Base-by-base conservation (phyloP, 2,329 filamentous ascomycete species). In the Neurospora sp. region DNA sequence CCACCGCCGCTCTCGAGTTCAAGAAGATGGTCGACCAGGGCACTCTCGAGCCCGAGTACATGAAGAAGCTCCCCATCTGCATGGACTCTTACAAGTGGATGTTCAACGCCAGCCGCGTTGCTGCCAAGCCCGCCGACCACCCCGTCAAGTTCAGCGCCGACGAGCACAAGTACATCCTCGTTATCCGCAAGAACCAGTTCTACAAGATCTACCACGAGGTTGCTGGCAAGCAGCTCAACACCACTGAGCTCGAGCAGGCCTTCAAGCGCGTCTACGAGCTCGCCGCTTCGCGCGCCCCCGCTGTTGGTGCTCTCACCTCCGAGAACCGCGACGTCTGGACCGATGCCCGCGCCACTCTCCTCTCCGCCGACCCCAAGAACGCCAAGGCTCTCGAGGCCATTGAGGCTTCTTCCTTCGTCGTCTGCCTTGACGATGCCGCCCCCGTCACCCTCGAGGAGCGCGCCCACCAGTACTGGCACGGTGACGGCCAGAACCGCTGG, bases 21-120 rank as follows among this genome's bases (percentile, higher is more conserved):
- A 97, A 97, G 87, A 91, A 90, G 81, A 89, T 93, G 82, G 95
- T 98, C 23, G 95, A 97, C 78, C 80, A 81, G 62, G 89, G 90
- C 74, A 89, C 88, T 8, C 85, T 99, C 68, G 96, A 99, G 84
- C 96, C 96, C 33, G 96, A 99, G 82, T 98, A 97, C 83, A 97
- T 99, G 93, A 96, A 96, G 85, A 94, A 93, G 82, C 87, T 96
- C 71, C 96, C 96, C 71, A 95, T 98, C 78, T 96, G 94, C 81
- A 99, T 99, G 96, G 93, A 93, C 85, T 96, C 92, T 79, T 98
- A 97, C 85, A 86, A 97, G 83, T 98, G 90, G 88, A 99, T 99
- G 96, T 99, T 99, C 87, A 98, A 99, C 82, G 89, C 88, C 81
- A 92, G 88, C 81, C 91, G 96, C 75, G 89, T 98, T 52, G 91